Evolutionary conservation across 371 early-diverging fungal species (phyloP).

Genomic region (Mortierella polycephala): DNA sequence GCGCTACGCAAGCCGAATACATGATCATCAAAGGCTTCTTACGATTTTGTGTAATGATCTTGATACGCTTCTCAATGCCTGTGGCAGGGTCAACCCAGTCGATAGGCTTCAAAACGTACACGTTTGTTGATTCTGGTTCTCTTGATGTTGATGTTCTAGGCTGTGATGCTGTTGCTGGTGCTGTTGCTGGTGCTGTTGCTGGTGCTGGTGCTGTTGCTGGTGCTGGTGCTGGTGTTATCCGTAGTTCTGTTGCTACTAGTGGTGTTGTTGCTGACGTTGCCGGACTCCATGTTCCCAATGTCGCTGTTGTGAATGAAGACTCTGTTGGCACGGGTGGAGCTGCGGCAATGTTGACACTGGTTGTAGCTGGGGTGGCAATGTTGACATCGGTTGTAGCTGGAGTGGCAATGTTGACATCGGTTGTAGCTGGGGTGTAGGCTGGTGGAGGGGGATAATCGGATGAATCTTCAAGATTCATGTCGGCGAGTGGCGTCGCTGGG

Average conservation of each 20-base stretch:
- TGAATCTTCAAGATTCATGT: slow-evolving; percentile 15
- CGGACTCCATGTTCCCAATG: neutral
- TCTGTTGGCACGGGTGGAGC: neutral
- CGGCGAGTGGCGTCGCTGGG: neutral
- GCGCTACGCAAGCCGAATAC: neutral
- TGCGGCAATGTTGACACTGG: neutral
- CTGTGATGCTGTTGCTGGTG: neutral
- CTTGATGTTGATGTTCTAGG: slow-evolving; percentile 10
- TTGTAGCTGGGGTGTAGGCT: neutral
- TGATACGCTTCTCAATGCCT: slow-evolving; percentile 57
- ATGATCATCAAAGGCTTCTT: slow-evolving; percentile 12
- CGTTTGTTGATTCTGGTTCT: slow-evolving; percentile 40
- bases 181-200: slow-evolving; percentile 2
- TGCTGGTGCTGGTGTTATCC: neutral
- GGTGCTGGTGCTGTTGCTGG: neutral
- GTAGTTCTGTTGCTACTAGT: neutral
- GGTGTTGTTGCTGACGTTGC: neutral
- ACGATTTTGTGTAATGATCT: slow-evolving; percentile 88
- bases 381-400: too few species aligned
- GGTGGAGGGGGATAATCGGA: too few species aligned
- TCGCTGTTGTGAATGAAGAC: neutral
- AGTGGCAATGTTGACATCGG: too few species aligned
- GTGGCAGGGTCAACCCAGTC: slow-evolving; percentile 66
- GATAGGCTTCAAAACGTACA: slow-evolving; percentile 75
- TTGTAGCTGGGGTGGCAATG: too few species aligned